Conservation (phyloP, 345 rosid genomes). For the Euphorbia pulcherrima region DNA sequence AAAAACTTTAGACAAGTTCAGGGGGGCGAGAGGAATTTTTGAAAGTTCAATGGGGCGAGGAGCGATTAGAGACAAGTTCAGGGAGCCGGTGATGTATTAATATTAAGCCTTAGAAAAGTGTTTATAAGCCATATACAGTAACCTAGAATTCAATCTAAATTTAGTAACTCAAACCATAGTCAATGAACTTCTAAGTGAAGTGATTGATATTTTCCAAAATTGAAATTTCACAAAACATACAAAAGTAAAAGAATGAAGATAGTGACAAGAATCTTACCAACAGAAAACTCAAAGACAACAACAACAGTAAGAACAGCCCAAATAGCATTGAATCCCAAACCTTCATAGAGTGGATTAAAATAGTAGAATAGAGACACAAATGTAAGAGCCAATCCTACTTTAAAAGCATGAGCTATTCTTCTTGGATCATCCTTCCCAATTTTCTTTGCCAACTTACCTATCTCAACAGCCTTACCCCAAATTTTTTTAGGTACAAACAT, state of each 20-base stretch:
- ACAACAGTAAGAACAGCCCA: slow-evolving; percentile 90
- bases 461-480: slow-evolving; percentile 11
- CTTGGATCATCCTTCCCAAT: slow-evolving; percentile 66
- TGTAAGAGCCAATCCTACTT: slow-evolving; percentile 64
- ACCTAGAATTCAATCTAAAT: too few species aligned
- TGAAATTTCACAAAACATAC: too few species aligned
- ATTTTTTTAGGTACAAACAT: slow-evolving; percentile 19
- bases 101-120: too few species aligned
- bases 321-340: slow-evolving; percentile 62
- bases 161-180: too few species aligned
- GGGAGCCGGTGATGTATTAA: too few species aligned
- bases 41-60: too few species aligned
- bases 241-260: neutral
- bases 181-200: too few species aligned
- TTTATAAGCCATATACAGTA: too few species aligned
- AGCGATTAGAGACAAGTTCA: too few species aligned
- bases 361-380: slow-evolving; percentile 60
- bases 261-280: slow-evolving; percentile 40
- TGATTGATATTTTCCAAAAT: too few species aligned
- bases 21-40: too few species aligned
- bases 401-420: slow-evolving; percentile 60
- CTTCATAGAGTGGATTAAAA: slow-evolving; percentile 54
- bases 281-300: slow-evolving; percentile 72
- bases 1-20: too few species aligned
- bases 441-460: slow-evolving; percentile 28